Percentiles rank a stretch among this genome's conserved stretches.
phyloP scores from a whole-genome alignment of 129 eudicot species.

The Flaveria sonorensis region DNA sequence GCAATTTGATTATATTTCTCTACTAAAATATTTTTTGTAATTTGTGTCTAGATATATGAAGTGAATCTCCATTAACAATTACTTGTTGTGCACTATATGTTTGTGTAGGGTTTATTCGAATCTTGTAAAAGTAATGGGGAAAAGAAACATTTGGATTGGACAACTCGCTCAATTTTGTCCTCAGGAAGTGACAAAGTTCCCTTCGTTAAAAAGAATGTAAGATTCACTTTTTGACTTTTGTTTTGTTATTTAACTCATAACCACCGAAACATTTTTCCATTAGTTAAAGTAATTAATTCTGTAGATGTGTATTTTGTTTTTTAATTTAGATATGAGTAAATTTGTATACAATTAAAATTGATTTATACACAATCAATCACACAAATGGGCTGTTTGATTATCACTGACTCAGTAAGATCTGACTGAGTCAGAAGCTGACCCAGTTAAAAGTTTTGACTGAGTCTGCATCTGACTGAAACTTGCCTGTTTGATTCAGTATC shows the following conservation, averaged over 20 bases:
- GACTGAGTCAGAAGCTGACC: no score
- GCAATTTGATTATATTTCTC: neutral
- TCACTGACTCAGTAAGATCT: no score
- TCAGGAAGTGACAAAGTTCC: slow-evolving; percentile 37
- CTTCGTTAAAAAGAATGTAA: slow-evolving; percentile 37
- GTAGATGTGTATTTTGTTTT: no score
- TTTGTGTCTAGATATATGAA: neutral
- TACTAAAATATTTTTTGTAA: neutral
- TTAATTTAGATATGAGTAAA: no score
- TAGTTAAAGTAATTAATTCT: no score
- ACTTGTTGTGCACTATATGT: neutral
- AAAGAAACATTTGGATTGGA: slow-evolving; percentile 51
- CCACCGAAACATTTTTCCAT: no score
- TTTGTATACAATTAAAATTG: no score
- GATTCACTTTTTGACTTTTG: neutral
- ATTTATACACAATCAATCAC: no score
- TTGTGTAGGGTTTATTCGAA: neutral
- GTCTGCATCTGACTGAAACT: no score
- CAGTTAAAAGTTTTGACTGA: no score
- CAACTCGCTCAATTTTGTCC: slow-evolving; percentile 33
- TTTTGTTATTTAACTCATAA: neutral
- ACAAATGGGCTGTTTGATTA: no score
- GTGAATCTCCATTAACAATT: neutral
- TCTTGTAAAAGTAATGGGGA: slow-evolving; percentile 35
- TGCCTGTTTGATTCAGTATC: no score